phyloP scores from a whole-genome alignment of 164 flowering plant species.

The Vitis riparia region DNA sequence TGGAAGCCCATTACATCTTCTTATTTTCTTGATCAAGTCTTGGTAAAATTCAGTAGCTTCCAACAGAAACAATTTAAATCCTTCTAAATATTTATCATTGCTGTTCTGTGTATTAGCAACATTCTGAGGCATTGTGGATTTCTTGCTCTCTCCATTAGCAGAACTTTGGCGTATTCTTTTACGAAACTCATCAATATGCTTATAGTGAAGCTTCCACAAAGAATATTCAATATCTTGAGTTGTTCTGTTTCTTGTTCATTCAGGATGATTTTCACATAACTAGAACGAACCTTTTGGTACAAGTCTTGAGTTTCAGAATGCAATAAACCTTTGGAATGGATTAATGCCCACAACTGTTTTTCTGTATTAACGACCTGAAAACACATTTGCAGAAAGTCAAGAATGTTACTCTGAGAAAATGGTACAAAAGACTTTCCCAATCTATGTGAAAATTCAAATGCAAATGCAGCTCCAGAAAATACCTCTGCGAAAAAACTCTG shows the following conservation, averaged over 20 bases:
- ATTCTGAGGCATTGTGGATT: slow-evolving; percentile 16
- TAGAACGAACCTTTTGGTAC: slow-evolving; percentile 50
- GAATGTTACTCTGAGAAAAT: background rate
- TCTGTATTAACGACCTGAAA: slow-evolving; percentile 61
- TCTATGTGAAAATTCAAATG: background rate
- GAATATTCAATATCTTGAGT: slow-evolving; percentile 65
- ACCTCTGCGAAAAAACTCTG: slow-evolving; percentile 36
- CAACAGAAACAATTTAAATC: slow-evolving; percentile 56
- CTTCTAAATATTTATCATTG: slow-evolving; percentile 30
- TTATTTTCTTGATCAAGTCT: slow-evolving; percentile 48
- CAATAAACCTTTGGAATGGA: slow-evolving; percentile 57
- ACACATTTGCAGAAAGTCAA: slow-evolving; percentile 2
- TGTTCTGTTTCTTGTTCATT: slow-evolving; percentile 37
- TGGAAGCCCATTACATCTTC: slow-evolving; percentile 39
- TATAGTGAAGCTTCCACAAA: slow-evolving; percentile 87
- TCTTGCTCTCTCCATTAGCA: slow-evolving; percentile 23
- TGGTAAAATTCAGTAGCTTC: slow-evolving; percentile 65
- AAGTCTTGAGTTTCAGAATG: slow-evolving; percentile 48
- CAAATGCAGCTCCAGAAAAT: slow-evolving; percentile 11
- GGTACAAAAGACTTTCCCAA: background rate
- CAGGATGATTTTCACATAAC: slow-evolving; percentile 57
- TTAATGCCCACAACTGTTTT: slow-evolving; percentile 50
- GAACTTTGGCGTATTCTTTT: slow-evolving; percentile 39
- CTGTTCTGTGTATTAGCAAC: slow-evolving; percentile 14
- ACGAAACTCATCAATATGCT: slow-evolving; percentile 80